Conservation (phyloP, 1,139 yeast genomes). For the Zygosaccharomyces sapae region DNA sequence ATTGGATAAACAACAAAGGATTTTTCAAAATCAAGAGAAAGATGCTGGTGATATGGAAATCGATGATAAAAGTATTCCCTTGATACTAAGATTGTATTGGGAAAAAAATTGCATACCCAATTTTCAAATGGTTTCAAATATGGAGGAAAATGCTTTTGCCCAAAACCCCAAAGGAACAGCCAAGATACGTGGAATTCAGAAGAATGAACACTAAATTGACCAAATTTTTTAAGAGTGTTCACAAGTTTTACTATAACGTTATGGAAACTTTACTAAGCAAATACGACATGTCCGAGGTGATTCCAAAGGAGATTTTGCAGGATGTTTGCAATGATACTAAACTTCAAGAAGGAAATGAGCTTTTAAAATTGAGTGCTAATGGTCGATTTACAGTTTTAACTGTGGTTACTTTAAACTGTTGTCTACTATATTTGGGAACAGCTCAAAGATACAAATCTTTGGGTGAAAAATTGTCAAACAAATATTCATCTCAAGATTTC, state of each 20-base stretch:
- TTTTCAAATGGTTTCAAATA: conserved; percentile 47
- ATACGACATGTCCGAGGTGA: conserved; percentile 18
- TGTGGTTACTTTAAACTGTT: conserved; percentile 50
- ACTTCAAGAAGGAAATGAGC: conserved; percentile 17
- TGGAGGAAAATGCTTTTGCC: conserved; percentile 27
- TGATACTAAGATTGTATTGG: conserved; percentile 51
- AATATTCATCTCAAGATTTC: conserved; percentile 39
- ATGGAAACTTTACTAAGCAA: conserved; percentile 31
- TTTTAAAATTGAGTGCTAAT: conserved; percentile 26
- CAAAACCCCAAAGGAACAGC: conserved; percentile 26
- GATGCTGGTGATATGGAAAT: conserved; percentile 11
- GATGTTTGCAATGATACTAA: conserved; percentile 23
- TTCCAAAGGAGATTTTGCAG: conserved; percentile 20
- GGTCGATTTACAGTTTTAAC: conserved; percentile 39
- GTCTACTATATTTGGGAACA: conserved; percentile 56
- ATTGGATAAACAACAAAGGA: conserved; percentile 8
- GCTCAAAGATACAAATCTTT: conserved; percentile 54
- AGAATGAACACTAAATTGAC: conserved; percentile 50
- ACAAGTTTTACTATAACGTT: conserved; percentile 45
- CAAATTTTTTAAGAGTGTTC: conserved; percentile 46
- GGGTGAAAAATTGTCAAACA: conserved; percentile 44
- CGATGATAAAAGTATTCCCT: conserved; percentile 23
- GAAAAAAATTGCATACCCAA: conserved; percentile 59
- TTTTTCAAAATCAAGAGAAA: conserved; percentile 4
- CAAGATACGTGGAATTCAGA: conserved; percentile 50